These are phyloP conservation scores for Colletotrichum sp. DNA, from an alignment of 2,329 filamentous ascomycete genomes.

Conservation along the genomic window DNA sequence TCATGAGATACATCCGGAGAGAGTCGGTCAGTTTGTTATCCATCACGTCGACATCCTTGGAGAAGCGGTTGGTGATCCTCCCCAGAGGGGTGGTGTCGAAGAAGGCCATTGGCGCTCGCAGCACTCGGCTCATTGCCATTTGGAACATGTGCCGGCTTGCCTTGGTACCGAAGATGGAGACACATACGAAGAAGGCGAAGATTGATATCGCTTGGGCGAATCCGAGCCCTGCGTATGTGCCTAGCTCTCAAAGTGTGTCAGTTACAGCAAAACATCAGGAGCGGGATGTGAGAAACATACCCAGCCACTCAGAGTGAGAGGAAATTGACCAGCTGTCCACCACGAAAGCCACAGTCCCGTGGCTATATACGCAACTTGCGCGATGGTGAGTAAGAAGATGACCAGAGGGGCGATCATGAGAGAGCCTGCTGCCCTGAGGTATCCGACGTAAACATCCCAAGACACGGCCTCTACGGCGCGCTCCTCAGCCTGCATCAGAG, in stretches of 20 bases:
- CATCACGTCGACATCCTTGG: conserved; percentile 93
- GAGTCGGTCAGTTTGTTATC: conserved; percentile 89
- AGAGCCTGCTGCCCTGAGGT: conserved; percentile 76
- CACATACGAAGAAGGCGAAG: conserved; percentile 78
- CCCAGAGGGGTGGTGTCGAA: conserved; percentile 96
- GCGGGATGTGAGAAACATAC: not conserved
- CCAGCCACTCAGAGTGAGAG: not conserved
- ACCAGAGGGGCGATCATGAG: conserved; percentile 71
- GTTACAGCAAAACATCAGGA: not conserved
- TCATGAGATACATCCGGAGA: conserved; percentile 90
- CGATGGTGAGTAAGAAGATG: conserved; percentile 65
- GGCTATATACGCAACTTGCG: conserved; percentile 72
- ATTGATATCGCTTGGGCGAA: conserved; percentile 72
- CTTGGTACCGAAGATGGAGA: conserved; percentile 80
- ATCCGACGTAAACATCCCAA: conserved; percentile 79
- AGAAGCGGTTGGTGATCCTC: conserved; percentile 96
- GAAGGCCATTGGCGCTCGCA: conserved; percentile 78
- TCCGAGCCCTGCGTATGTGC: conserved; percentile 71
- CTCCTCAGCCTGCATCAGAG: conserved; percentile 75
- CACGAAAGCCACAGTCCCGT: conserved; percentile 80
- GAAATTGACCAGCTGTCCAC: conserved; percentile 80
- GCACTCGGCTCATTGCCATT: conserved; percentile 75
- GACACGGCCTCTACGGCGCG: conserved; percentile 76
- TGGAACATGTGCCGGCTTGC: conserved; percentile 83
- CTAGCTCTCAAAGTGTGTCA: conserved; percentile 44